These are phyloP conservation scores for Achaetomiella virescens DNA, from an alignment of 495 filamentous ascomycete genomes.

Conservation along the genomic window DNA sequence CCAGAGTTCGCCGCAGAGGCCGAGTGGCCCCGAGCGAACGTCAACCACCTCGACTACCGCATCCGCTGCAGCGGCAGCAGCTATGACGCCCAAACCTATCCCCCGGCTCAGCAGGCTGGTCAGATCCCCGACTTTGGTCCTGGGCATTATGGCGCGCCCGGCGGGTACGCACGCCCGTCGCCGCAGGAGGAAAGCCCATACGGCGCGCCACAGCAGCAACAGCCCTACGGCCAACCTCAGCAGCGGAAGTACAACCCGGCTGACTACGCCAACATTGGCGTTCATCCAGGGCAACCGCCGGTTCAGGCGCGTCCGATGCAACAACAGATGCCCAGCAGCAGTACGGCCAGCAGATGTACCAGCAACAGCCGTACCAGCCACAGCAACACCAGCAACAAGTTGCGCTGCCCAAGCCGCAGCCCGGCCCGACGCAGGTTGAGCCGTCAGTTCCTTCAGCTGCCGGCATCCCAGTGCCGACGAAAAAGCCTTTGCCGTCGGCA, in stretches of 20 bases:
- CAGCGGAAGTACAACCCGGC: slow-evolving; percentile 66
- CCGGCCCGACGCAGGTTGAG: slow-evolving; percentile 29
- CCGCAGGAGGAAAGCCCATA: slow-evolving; percentile 42
- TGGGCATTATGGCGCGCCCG: slow-evolving; percentile 35
- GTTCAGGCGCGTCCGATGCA: slow-evolving; percentile 29
- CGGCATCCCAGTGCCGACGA: slow-evolving; percentile 33
- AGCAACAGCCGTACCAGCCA: slow-evolving; percentile 26
- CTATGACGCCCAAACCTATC: slow-evolving; percentile 35
- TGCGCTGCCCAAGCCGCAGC: slow-evolving; percentile 35
- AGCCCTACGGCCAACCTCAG: slow-evolving; percentile 43
- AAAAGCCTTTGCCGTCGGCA: slow-evolving; percentile 51
- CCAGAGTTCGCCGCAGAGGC: slow-evolving; percentile 41
- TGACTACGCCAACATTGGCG: slow-evolving; percentile 59
- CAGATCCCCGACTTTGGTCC: slow-evolving; percentile 34
- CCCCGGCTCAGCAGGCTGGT: slow-evolving; percentile 21
- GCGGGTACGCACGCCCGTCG: slow-evolving; percentile 32
- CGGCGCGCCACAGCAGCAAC: slow-evolving; percentile 40
- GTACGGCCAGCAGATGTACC: slow-evolving; percentile 24
- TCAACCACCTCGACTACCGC: slow-evolving; percentile 37
- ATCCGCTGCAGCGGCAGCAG: slow-evolving; percentile 42
- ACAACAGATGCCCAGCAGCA: slow-evolving; percentile 22
- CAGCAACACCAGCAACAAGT: slow-evolving; percentile 16
- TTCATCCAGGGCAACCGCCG: slow-evolving; percentile 39
- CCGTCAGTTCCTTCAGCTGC: slow-evolving; percentile 25
- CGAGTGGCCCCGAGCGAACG: slow-evolving; percentile 35